Evolutionary conservation across 2,329 filamentous ascomycete genomes (phyloP), one percentile per base, ranked within the genome.

Genomic region (Aspergillus pseudotamarii): DNA sequence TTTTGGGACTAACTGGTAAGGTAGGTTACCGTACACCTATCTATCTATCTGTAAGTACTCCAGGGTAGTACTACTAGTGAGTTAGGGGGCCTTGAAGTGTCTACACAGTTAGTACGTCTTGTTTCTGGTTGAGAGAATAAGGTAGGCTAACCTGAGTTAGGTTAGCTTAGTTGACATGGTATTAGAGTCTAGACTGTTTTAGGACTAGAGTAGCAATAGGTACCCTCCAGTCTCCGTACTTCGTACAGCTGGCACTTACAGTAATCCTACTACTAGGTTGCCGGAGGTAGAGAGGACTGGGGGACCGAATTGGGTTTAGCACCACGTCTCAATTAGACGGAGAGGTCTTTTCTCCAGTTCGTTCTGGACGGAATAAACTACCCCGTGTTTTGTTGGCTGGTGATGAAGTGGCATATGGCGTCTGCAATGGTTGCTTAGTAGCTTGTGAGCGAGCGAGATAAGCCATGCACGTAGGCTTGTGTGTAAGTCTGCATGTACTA

Each of bases 311-410:
- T 32, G 28, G 28, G 26, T n/a, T 51, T 51, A 51, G 48, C 19
- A 1, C 2, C 48, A 14, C 30, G 48, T 34, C 30, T 51, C 48
- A 32, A 51, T 51, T 32, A 4, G 28, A 19, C 30, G 10, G 9
- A 19, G 23, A 28, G 46, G 46, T 16, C 12, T 50, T 46, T 50
- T 16, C 23, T 50, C 46, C 21, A 8, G 21, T 28, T 50, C 26
- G 46, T 8, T 50, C 23, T 50, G 46, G 46, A 28, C 46, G 51
- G 32, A 30, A 16, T 38, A 4, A 53, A 10, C 28, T 58, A 58
- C 56, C 43, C 55, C 55, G 55, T 55, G 32, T 55, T 38, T 55
- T 55, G 51, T 26, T 55, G 51, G 51, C 32, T 26, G 48, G 21
- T 51, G 51, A 55, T 38, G 32, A 55, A 55, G 51, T 55, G 51